These are phyloP conservation scores for Solanum sparsipilum DNA, from an alignment of 257 asterid species.

Conservation along the genomic window DNA sequence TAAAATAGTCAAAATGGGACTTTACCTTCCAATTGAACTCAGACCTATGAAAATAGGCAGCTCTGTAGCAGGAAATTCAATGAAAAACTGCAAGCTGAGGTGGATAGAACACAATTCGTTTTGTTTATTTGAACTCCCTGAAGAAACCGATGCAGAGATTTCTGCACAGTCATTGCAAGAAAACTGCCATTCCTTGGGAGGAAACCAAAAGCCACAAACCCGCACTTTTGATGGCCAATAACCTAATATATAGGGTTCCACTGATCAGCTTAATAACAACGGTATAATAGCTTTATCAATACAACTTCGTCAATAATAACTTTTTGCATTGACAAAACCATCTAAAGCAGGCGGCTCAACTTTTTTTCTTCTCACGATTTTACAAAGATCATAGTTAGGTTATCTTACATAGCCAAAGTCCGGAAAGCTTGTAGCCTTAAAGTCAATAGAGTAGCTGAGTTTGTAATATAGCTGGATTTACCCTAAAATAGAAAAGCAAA, in stretches of 20 bases:
- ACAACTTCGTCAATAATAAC: neutral
- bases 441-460: neutral
- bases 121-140: conserved; percentile 19
- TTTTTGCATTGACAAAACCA: neutral
- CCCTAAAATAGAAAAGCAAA: neutral
- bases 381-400: neutral
- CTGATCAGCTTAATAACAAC: neutral
- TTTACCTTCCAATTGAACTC: conserved; percentile 88
- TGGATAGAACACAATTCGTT: conserved; percentile 51
- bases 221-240: conserved; percentile 88
- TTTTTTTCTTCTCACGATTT: neutral
- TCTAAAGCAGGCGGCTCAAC: neutral
- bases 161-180: conserved; percentile 70
- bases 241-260: conserved; percentile 28
- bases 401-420: neutral
- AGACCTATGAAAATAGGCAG: conserved; percentile 68
- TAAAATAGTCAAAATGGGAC: conserved; percentile 4
- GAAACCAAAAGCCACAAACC: conserved; percentile 94
- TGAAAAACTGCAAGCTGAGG: conserved; percentile 34
- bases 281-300: neutral
- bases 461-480: neutral
- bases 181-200: conserved; percentile 82
- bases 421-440: neutral
- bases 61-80: conserved; percentile 30
- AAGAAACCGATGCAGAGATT: conserved; percentile 28